Conservation (phyloP, 257 asterid species). For the Thymus quinquecostatus region DNA sequence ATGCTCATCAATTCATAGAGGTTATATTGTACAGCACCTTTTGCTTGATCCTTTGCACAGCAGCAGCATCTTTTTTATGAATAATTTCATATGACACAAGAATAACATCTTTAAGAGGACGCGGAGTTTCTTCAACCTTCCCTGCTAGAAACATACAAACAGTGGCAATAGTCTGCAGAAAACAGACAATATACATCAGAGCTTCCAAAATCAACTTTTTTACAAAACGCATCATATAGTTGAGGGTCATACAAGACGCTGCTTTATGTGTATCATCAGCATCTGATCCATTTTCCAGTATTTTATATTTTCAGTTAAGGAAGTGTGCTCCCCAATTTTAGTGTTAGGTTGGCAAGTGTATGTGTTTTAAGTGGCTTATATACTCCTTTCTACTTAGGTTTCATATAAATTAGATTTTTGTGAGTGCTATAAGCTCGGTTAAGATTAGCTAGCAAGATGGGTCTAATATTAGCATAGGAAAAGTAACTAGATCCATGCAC, state of each 20-base stretch:
- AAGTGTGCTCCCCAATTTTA: background rate
- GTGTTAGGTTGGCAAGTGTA: background rate
- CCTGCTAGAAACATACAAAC: slow-evolving; percentile 99
- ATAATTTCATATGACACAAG: slow-evolving; percentile 85
- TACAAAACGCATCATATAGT: slow-evolving; percentile 8
- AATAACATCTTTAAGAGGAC: slow-evolving; percentile 90
- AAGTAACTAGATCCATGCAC: too few relatives aligned
- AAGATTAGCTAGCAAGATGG: background rate
- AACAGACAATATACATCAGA: slow-evolving; percentile 19
- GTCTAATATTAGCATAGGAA: background rate
- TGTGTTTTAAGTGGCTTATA: background rate
- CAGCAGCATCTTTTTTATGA: slow-evolving; percentile 71
- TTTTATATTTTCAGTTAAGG: background rate
- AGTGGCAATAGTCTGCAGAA: slow-evolving; percentile 80
- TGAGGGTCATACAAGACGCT: slow-evolving; percentile 12
- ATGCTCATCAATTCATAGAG: background rate
- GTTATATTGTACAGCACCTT: slow-evolving; percentile 52
- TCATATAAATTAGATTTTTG: background rate
- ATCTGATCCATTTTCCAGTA: background rate
- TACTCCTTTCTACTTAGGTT: background rate
- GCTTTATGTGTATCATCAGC: background rate
- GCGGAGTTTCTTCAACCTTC: slow-evolving; percentile 99
- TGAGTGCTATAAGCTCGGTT: background rate
- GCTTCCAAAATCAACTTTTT: slow-evolving; percentile 19
- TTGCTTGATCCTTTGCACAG: slow-evolving; percentile 81